Conservation (phyloP, 345 rosid genomes). For the Eucalyptus sp. region DNA sequence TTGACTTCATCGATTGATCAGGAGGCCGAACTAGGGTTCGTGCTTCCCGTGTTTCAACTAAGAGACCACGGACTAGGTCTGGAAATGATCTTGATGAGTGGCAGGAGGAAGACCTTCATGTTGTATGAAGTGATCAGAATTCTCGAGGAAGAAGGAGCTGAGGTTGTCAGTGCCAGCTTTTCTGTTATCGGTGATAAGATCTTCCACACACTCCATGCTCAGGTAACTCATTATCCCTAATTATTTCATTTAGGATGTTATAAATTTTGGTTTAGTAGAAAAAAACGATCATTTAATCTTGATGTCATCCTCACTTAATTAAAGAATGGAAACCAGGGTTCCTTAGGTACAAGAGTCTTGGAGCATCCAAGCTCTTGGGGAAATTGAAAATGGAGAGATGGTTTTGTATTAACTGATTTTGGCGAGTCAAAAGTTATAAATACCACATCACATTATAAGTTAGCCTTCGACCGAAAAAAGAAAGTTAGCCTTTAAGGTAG, state of each 20-base stretch:
- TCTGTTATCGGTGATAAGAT: conserved; percentile 25
- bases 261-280: background rate
- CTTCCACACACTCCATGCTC: conserved; percentile 44
- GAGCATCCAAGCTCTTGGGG: background rate
- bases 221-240: conserved; percentile 6
- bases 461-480: no score
- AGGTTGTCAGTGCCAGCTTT: conserved; percentile 33
- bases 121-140: conserved; percentile 20
- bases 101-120: conserved; percentile 23
- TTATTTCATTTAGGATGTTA: background rate
- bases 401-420: background rate
- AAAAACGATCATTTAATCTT: background rate
- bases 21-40: background rate
- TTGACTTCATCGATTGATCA: background rate
- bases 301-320: background rate
- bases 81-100: conserved; percentile 25
- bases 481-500: background rate
- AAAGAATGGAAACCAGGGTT: background rate
- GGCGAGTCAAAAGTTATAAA: background rate
- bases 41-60: conserved; percentile 20
- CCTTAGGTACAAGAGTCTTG: background rate
- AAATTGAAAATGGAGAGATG: background rate
- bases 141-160: conserved; percentile 49
- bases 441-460: background rate
- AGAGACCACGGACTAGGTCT: conserved; percentile 24